phyloP scores from a whole-genome alignment of 257 asterid genomes.

The Rubia yunnanensis region DNA sequence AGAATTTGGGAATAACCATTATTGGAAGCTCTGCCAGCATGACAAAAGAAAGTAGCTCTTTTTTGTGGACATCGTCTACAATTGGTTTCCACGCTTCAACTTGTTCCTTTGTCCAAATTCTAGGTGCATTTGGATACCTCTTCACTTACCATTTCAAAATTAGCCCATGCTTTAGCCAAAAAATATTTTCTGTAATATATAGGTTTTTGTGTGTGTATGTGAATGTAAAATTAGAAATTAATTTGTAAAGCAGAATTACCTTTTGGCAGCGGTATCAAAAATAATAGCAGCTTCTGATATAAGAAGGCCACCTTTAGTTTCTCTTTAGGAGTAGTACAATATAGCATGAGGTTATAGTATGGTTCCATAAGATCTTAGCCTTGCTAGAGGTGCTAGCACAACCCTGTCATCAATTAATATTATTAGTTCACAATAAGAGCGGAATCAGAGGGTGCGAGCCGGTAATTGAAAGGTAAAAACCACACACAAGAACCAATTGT shows the following conservation, averaged over 20 bases:
- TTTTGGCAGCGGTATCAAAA: conserved; percentile 40
- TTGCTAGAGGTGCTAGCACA: conserved; percentile 15
- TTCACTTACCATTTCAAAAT: neutral
- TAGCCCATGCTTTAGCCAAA: too few relatives aligned
- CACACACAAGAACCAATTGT: too few relatives aligned
- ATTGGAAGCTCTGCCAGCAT: conserved; percentile 11
- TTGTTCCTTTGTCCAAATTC: neutral
- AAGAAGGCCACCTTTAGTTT: conserved; percentile 42
- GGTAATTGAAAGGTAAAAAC: too few relatives aligned
- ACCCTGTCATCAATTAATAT: conserved; percentile 1
- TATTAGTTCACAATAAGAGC: too few relatives aligned
- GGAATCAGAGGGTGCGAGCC: too few relatives aligned
- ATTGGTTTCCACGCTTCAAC: conserved; percentile 1
- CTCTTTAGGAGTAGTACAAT: conserved; percentile 59
- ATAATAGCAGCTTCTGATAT: conserved; percentile 47
- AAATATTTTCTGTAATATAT: too few relatives aligned
- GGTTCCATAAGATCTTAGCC: conserved; percentile 17
- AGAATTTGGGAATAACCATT: neutral
- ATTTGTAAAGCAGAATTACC: too few relatives aligned
- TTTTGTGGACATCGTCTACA: conserved; percentile 10
- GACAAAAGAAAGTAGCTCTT: conserved; percentile 15
- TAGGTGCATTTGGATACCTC: neutral
- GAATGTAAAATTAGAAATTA: too few relatives aligned
- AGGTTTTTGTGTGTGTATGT: too few relatives aligned
- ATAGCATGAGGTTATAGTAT: conserved; percentile 67